phyloP scores from a whole-genome alignment of 257 asterid species.

The Rubia yunnanensis region DNA sequence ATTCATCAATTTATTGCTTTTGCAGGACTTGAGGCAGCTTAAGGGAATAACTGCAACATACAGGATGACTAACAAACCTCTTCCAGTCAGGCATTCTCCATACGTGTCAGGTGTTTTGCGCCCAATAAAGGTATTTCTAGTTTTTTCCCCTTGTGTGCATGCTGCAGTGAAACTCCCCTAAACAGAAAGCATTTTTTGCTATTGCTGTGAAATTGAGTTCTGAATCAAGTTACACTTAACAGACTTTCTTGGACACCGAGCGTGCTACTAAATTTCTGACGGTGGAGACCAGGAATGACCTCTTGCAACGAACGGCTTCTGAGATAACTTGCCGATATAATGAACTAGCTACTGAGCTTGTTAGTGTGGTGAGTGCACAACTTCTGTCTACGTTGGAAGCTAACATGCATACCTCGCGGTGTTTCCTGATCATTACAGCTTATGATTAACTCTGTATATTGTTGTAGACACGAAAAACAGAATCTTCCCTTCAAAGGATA shows the following conservation, averaged over 20 bases:
- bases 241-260: conserved; percentile 83
- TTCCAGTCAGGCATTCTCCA: conserved; percentile 91
- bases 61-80: conserved; percentile 96
- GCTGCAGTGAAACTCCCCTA: too few relatives aligned
- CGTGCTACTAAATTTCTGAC: conserved; percentile 54
- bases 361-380: conserved; percentile 55
- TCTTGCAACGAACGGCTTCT: conserved; percentile 57
- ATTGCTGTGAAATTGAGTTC: not conserved
- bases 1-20: conserved; percentile 14
- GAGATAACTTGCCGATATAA: conserved; percentile 71
- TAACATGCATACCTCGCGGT: not conserved
- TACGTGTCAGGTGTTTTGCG: conserved; percentile 78
- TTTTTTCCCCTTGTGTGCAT: too few relatives aligned
- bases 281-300: conserved; percentile 49
- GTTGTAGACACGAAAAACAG: conserved; percentile 77
- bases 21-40: conserved; percentile 78
- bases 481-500: conserved; percentile 92
- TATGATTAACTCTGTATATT: conserved; percentile 2
- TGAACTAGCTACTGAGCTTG: conserved; percentile 77
- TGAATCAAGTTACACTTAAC: conserved; percentile 16
- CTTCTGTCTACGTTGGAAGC: not conserved
- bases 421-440: not conserved
- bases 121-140: conserved; percentile 58
- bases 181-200: not conserved
- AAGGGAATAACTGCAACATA: conserved; percentile 96